Evolutionary conservation across 176 grass and related monocot genomes (phyloP).

Genomic region (Chloris gayana): DNA sequence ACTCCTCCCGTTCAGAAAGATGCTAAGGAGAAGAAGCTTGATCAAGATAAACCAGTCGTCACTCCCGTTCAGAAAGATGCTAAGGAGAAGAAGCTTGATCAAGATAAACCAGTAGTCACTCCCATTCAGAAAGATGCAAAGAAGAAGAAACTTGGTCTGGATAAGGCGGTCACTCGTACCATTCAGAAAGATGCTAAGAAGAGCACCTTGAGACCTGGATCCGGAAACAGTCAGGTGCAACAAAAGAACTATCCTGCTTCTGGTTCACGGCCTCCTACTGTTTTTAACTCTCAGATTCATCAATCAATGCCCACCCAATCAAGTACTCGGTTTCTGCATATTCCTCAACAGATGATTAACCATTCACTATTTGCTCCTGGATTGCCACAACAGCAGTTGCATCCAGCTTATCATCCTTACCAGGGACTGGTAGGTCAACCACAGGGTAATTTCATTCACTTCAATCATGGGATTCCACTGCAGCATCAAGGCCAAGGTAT

Average conservation of each 20-base stretch:
- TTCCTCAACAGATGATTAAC: background rate
- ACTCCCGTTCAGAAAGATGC: background rate
- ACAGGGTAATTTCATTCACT: constrained; percentile 26
- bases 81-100: constrained; percentile 28
- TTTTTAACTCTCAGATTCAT: constrained; percentile 31
- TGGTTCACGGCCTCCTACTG: background rate
- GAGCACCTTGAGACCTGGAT: background rate
- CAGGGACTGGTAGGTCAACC: constrained; percentile 19
- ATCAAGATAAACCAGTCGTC: constrained; percentile 10
- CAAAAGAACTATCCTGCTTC: constrained; percentile 37
- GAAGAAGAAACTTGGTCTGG: background rate
- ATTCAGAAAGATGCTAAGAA: background rate
- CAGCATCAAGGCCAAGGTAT: constrained; percentile 37
- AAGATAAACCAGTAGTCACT: constrained; percentile 5
- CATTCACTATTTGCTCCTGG: constrained; percentile 12
- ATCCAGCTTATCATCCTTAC: constrained; percentile 28
- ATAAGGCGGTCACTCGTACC: background rate
- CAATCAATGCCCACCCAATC: background rate
- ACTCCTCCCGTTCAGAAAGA: too few relatives aligned
- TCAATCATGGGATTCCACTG: constrained; percentile 31
- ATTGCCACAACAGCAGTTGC: constrained; percentile 25
- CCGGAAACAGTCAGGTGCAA: background rate
- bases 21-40: too few relatives aligned
- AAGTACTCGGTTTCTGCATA: constrained; percentile 16
- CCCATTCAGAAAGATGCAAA: background rate